These are phyloP conservation scores for Croton laevigatus DNA, from an alignment of 441 rosid genomes.

Conservation along the genomic window DNA sequence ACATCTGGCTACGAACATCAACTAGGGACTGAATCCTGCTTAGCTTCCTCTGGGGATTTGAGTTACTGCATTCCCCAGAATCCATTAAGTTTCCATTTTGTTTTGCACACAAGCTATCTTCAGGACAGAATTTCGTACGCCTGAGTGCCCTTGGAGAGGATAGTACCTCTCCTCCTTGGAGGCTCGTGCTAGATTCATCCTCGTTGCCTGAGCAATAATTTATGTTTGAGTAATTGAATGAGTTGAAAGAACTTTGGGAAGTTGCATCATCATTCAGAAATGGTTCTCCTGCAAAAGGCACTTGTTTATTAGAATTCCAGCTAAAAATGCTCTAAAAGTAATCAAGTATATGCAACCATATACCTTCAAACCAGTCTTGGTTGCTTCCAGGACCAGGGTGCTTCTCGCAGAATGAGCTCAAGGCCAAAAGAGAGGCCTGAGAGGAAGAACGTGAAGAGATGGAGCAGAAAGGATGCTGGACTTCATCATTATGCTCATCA, in stretches of 20 bases:
- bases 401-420: slow-evolving; percentile 23
- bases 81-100: slow-evolving; percentile 9
- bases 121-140: slow-evolving; percentile 43
- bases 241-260: slow-evolving; percentile 42
- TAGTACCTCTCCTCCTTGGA: slow-evolving; percentile 26
- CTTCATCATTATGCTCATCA: slow-evolving; percentile 26
- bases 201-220: slow-evolving; percentile 43
- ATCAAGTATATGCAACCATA: neutral
- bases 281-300: slow-evolving; percentile 36
- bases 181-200: slow-evolving; percentile 25
- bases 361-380: slow-evolving; percentile 39
- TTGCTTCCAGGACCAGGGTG: slow-evolving; percentile 15
- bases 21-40: slow-evolving; percentile 49
- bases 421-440: slow-evolving; percentile 37
- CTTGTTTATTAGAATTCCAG: neutral
- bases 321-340: neutral
- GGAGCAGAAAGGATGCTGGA: slow-evolving; percentile 38
- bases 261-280: slow-evolving; percentile 39
- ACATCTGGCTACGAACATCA: slow-evolving; percentile 61
- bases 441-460: slow-evolving; percentile 53
- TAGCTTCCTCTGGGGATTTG: slow-evolving; percentile 27
- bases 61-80: slow-evolving; percentile 17
- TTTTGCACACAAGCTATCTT: slow-evolving; percentile 15
- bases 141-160: slow-evolving; percentile 22
- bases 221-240: slow-evolving; percentile 40